Evolutionary conservation across 495 filamentous ascomycete genomes (phyloP), one percentile per base, ranked within the genome.

Genomic region (Cercophora sp.): DNA sequence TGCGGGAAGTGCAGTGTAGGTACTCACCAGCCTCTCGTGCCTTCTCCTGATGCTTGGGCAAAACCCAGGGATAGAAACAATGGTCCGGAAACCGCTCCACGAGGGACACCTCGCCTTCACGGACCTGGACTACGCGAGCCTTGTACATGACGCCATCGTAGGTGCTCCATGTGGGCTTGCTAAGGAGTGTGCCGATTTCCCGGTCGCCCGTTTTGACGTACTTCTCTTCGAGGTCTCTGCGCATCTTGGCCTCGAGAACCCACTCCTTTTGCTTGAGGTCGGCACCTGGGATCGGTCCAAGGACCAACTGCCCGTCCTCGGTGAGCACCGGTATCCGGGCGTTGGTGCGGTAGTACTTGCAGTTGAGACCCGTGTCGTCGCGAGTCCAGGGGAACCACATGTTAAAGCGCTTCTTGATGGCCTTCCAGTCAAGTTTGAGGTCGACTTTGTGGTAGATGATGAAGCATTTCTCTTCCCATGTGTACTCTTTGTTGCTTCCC

Each of bases 261-360:
- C n/a, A n/a, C n/a, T n/a, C n/a, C n/a, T n/a, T n/a, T n/a, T n/a
- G n/a, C n/a, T n/a, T n/a, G n/a, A n/a, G n/a, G n/a, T n/a, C n/a
- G n/a, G n/a, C n/a, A n/a, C n/a, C n/a, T n/a, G n/a, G n/a, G n/a
- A n/a, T n/a, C n/a, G 64, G 55, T 2, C 46, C 41, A 20, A 65
- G 42, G 31, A 67, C 63, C 13, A 64, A 40, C 2, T 69, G 52
- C 18, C 48, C 52, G 22, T 59, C 63, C 11, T 60, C 10, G 9
- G 31, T 31, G 5, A 44, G 31, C 0, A 26, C 26, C 0, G 70
- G 69, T 0, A 72, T 40, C 11, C 48, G 34, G 0, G 8, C 11
- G 51, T 76, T 74, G 16, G 66, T 55, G 9, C 73, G 66, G 52
- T 76, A 76, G 54, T 63, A 64, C 9, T 56, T 50, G 44, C 73